A percentile compares a stretch with the other conserved stretches of the same genome.
Conservation (phyloP, 208 protist species). For the Acanthamoeba polyphaga region DNA sequence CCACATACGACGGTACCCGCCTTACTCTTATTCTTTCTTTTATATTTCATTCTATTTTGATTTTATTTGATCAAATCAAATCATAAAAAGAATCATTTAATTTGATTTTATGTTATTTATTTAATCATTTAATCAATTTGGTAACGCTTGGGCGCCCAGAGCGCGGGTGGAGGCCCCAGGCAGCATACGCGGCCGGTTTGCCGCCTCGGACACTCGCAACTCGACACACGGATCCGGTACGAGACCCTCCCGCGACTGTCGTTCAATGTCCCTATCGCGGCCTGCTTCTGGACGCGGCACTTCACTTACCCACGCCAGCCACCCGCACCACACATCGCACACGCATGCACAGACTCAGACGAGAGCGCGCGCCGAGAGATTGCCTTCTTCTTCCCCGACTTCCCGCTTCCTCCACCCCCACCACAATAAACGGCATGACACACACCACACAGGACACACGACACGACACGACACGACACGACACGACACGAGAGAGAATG, state of each 20-base stretch:
- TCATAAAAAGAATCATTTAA: too few relatives aligned
- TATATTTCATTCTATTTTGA: neutral
- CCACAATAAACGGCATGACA: neutral
- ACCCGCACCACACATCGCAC: neutral
- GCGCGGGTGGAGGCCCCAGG: neutral
- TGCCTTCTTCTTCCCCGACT: slow-evolving; percentile 66
- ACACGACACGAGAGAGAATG: neutral
- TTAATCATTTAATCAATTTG: too few relatives aligned
- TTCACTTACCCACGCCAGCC: too few relatives aligned
- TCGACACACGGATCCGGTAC: slow-evolving; percentile 51
- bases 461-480: neutral
- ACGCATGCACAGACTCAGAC: slow-evolving; percentile 18
- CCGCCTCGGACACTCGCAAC: slow-evolving; percentile 56
- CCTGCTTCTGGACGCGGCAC: too few relatives aligned
- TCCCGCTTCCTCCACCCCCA: neutral
- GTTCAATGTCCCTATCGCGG: too few relatives aligned
- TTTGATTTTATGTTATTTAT: too few relatives aligned
- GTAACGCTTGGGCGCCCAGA: neutral
- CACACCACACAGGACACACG: too few relatives aligned
- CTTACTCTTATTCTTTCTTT: neutral
- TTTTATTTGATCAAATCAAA: neutral
- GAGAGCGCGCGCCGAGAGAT: slow-evolving; percentile 62
- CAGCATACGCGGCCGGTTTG: slow-evolving; percentile 58
- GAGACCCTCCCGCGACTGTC: neutral
- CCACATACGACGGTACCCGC: slow-evolving; percentile 12